Conservation (phyloP, 331 rosid species). For the Erythrophleum ivorense region DNA sequence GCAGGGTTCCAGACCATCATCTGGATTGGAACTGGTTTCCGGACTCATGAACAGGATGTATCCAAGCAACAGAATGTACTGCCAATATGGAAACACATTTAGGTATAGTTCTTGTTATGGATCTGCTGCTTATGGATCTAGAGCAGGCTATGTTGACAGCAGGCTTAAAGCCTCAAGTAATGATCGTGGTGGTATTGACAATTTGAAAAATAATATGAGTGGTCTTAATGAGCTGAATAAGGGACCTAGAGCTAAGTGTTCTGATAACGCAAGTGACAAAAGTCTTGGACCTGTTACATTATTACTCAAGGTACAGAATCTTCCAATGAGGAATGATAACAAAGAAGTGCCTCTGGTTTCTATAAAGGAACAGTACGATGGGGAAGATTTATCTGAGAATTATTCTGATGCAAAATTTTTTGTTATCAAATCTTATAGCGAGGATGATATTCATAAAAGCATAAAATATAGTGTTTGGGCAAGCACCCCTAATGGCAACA, state of each 20-base stretch:
- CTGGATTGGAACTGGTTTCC: constrained; percentile 48
- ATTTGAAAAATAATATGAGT: constrained; percentile 40
- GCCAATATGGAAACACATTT: constrained; percentile 49
- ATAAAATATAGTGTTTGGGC: constrained; percentile 68
- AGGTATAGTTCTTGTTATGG: constrained; percentile 42
- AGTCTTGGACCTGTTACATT: constrained; percentile 46
- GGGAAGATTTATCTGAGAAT: constrained; percentile 48
- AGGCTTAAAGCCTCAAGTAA: constrained; percentile 37
- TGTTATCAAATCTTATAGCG: constrained; percentile 75
- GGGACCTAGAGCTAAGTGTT: constrained; percentile 59
- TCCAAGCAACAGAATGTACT: constrained; percentile 44
- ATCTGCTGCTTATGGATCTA: constrained; percentile 48
- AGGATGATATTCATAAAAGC: constrained; percentile 77
- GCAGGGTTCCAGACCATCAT: constrained; percentile 40
- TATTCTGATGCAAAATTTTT: constrained; percentile 60
- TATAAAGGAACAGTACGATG: constrained; percentile 46
- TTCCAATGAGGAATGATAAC: constrained; percentile 40
- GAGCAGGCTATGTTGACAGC: constrained; percentile 32
- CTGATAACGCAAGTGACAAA: constrained; percentile 30
- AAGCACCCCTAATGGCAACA: constrained; percentile 68
- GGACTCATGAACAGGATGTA: constrained; percentile 45
- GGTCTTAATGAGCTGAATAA: constrained; percentile 54
- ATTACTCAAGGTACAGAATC: constrained; percentile 50
- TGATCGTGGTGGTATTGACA: constrained; percentile 24
- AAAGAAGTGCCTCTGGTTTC: constrained; percentile 40